Conservation (phyloP, 1,284 basidiomycete species). For the Athelia psychrophila region DNA sequence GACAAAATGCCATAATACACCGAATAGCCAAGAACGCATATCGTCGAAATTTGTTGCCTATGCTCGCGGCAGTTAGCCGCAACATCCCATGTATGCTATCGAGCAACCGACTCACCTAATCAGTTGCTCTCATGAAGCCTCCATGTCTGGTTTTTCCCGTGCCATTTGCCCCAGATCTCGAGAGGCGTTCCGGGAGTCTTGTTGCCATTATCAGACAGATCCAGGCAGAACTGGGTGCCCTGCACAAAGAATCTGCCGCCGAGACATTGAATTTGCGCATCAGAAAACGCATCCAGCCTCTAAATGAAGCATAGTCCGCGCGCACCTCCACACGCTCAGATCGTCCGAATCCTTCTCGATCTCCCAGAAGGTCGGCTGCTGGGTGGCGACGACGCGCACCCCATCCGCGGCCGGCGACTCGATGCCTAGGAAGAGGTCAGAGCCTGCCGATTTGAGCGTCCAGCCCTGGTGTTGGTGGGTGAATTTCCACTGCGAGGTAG, state of each 20-base stretch:
- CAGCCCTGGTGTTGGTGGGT: conserved; percentile 35
- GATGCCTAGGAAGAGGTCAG: conserved; percentile 38
- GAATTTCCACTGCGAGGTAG: conserved; percentile 47
- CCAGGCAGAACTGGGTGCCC: conserved; percentile 16
- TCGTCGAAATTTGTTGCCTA: too few relatives aligned
- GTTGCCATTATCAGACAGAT: conserved; percentile 31
- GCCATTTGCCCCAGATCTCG: conserved; percentile 28
- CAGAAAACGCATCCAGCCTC: too few relatives aligned
- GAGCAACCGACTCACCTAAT: too few relatives aligned
- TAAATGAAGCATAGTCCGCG: background rate
- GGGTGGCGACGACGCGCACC: conserved; percentile 29
- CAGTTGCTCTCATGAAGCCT: too few relatives aligned
- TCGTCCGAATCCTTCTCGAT: conserved; percentile 38
- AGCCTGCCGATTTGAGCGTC: conserved; percentile 36
- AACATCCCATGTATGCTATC: too few relatives aligned
- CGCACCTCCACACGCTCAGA: conserved; percentile 27
- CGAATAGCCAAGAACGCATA: too few relatives aligned
- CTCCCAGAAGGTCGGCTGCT: conserved; percentile 34
- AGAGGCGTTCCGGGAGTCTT: conserved; percentile 26
- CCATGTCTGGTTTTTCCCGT: conserved; percentile 31
- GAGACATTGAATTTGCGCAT: too few relatives aligned
- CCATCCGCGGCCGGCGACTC: conserved; percentile 29
- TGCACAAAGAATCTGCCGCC: conserved; percentile 22
- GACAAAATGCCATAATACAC: too few relatives aligned
- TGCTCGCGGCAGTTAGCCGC: too few relatives aligned